These are phyloP conservation scores for Fonsecaea multimorphosa DNA, from an alignment of 2,329 filamentous ascomycete species.

Conservation along the genomic window DNA sequence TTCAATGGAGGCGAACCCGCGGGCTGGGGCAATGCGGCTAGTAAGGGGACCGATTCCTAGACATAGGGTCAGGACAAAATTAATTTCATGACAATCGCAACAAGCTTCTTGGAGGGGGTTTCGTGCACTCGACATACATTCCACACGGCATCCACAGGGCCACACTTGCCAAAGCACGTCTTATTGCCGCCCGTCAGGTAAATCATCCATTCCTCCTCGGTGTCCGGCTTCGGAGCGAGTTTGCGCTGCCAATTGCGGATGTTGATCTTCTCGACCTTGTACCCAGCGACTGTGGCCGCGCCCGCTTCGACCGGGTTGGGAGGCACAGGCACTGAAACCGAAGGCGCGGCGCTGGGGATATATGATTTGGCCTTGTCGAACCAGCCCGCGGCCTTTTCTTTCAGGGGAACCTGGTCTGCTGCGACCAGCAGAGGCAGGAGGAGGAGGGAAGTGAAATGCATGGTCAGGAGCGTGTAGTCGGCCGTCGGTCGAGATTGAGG, in stretches of 20 bases:
- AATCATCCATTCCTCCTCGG: slow-evolving; percentile 63
- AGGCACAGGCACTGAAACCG: slow-evolving; percentile 38
- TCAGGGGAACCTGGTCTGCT: slow-evolving; percentile 61
- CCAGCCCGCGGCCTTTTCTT: slow-evolving; percentile 54
- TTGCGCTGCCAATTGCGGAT: slow-evolving; percentile 64
- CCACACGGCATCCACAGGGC: slow-evolving; percentile 59
- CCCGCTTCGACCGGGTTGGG: slow-evolving; percentile 47
- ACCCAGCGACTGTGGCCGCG: slow-evolving; percentile 57
- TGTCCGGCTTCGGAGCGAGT: slow-evolving; percentile 52
- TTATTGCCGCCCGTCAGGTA: slow-evolving; percentile 69
- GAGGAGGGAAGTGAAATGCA: slow-evolving; percentile 61
- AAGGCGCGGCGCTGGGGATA: slow-evolving; percentile 51
- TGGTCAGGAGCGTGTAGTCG: slow-evolving; percentile 39
- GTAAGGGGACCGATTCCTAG: slow-evolving; percentile 60
- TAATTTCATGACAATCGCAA: not conserved
- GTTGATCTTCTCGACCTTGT: slow-evolving; percentile 60
- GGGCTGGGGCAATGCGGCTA: slow-evolving; percentile 47
- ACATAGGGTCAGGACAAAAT: not conserved
- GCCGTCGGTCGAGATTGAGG: too few relatives aligned
- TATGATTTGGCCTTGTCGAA: slow-evolving; percentile 61
- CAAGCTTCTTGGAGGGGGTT: too few relatives aligned
- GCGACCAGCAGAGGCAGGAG: slow-evolving; percentile 46
- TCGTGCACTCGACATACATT: too few relatives aligned
- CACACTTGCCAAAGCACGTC: slow-evolving; percentile 67
- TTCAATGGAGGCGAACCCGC: slow-evolving; percentile 61